Evolutionary conservation across 331 rosid species (phyloP), one percentile per base, ranked within the genome.

Genomic region (Phaseolus coccineus): DNA sequence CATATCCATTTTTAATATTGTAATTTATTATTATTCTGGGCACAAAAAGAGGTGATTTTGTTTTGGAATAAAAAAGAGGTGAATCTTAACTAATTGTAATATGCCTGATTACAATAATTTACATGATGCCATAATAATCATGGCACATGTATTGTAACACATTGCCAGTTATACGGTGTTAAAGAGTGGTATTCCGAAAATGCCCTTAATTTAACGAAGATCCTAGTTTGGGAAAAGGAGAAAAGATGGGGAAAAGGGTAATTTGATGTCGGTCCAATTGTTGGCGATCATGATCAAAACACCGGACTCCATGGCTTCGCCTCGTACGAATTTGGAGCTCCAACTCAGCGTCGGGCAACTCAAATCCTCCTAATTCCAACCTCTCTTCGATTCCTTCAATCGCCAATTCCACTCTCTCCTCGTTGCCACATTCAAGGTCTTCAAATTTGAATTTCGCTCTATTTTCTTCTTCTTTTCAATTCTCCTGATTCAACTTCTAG

Each of bases 261-360:
- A 90, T 74, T 82, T 83, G 13, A 15, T 0, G 24, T 42, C n/a
- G 71, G 61, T 42, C 87, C 84, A 82, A 80, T 85, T 73, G 88
- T 83, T 88, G 87, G 86, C 93, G 94, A 90, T 80, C 79, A 64
- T 72, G 84, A 80, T 92, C 97, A 88, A 88, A 90, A 87, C 88
- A 92, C 89, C 85, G 89, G 87, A 82, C 77, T 83, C 91, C 91
- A 79, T 88, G 90, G 90, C 81, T 85, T 88, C 79, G 86, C 79
- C 80, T 88, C 78, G 87, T 81, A 82, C 90, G 86, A 91, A 87
- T 87, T 90, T 87, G 81, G 82, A 89, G 87, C 86, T 87, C 81
- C 83, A 71, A 86, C 84, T 83, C 85, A 51, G 12, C 86, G 30
- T 64, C 59, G 67, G 53, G 64, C 76, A 77, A 79, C 71, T 75